Evolutionary conservation across 2,329 filamentous ascomycete genomes (phyloP), one percentile per base, ranked within the genome.

Genomic region (Nigrospora sphaerica): DNA sequence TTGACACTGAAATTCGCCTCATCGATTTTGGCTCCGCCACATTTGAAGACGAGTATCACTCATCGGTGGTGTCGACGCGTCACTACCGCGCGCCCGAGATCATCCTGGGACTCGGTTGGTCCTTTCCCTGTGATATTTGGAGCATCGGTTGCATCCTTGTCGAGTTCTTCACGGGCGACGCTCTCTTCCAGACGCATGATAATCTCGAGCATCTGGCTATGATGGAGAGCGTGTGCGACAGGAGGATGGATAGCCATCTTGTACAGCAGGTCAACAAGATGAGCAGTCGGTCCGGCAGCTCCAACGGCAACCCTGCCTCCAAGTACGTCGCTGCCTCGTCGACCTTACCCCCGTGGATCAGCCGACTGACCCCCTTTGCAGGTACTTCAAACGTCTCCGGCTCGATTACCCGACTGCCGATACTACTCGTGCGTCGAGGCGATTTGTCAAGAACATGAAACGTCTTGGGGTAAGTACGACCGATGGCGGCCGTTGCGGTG

Each of bases 381-480:
- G 81, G 55, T 85, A 82, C 55, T 86, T 86, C 63, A 85, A 85
- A 60, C 71, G 81, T 18, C 66, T 76, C 33, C 80, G 75, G 59
- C 70, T 86, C 17, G 82, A 85, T 53, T 86, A 85, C 52, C 83
- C 83, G 3, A 76, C 74, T 3, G 54, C 68, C 2, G 81, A 85
- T 12, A 86, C 83, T 1, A 81, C 79, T 0, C 70, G 81, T 46
- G 80, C 81, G 4, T 85, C 81, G 1, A 71, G 75, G 50, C 71
- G 80, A 55, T 86, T 85, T 57, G 83, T 86, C 12, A 82, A 81
- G 62, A 81, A 80, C n/a, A 86, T 86, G 83, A 86, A 85, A 62
- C 73, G 72, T 46, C 66, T 86, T 28, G 71, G 77, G 49, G 82
- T 86, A 67, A 53, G 78, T 66, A 18, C 13, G 16, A 9, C 28